Evolutionary conservation across 495 filamentous ascomycete genomes (phyloP).

Genomic region (Daldinia bambusicola): DNA sequence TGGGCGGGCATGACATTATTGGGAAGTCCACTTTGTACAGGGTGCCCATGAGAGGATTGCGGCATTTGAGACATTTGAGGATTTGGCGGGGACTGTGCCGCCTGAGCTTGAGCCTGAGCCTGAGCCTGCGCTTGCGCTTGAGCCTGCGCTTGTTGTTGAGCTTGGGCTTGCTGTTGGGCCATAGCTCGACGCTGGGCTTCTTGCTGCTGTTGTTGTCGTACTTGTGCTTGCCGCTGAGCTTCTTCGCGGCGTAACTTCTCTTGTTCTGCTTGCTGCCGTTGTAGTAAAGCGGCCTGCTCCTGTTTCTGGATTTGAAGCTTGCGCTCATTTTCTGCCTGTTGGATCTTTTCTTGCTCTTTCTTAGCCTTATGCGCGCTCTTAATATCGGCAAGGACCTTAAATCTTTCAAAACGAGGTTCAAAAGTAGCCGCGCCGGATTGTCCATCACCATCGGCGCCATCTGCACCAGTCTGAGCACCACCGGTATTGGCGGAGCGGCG

Average conservation of each 20-base stretch:
- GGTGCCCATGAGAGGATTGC: constrained; percentile 54
- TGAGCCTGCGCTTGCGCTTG: constrained; percentile 61
- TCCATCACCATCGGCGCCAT: constrained; percentile 77
- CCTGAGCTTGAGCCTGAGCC: constrained; percentile 52
- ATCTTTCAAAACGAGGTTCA: constrained; percentile 87
- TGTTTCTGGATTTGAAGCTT: constrained; percentile 63
- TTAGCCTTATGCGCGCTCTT: constrained; percentile 79
- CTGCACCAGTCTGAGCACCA: constrained; percentile 65
- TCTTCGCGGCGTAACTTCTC: constrained; percentile 54
- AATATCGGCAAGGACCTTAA: constrained; percentile 90
- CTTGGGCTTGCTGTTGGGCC: constrained; percentile 48
- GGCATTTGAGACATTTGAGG: constrained; percentile 41
- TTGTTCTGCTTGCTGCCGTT: constrained; percentile 48
- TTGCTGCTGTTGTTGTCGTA: constrained; percentile 49
- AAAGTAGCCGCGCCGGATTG: constrained; percentile 74
- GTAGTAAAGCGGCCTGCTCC: constrained; percentile 39
- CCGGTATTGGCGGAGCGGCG: constrained; percentile 70
- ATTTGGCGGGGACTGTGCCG: constrained; percentile 52
- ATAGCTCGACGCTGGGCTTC: constrained; percentile 50
- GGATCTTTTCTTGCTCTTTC: constrained; percentile 67
- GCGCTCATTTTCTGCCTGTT: constrained; percentile 74
- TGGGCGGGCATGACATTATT: constrained; percentile 61
- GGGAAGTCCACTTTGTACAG: constrained; percentile 57
- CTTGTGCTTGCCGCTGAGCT: constrained; percentile 46
- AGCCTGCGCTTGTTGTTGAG: constrained; percentile 57